phyloP scores from a whole-genome alignment of 345 rosid species.

The Populus davidiana region DNA sequence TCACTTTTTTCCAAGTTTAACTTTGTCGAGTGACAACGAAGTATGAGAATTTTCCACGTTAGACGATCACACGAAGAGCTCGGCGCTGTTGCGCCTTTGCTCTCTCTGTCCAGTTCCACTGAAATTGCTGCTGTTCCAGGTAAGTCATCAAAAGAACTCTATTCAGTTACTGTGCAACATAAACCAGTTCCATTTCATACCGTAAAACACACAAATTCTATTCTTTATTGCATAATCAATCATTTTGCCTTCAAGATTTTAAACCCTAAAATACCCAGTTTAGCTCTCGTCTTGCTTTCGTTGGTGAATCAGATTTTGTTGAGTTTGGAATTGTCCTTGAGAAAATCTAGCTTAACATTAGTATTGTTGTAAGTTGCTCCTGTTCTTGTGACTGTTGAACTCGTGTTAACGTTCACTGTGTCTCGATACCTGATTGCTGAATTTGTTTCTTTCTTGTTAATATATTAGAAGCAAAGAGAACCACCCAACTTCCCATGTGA shows the following conservation, averaged over 20 bases:
- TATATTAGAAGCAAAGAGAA: conserved; percentile 53
- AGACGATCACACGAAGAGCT: neutral
- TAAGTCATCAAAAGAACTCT: neutral
- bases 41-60: too few relatives aligned
- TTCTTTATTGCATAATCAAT: neutral
- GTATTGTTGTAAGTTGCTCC: neutral
- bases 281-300: neutral
- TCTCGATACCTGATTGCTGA: neutral
- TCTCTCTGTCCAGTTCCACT: neutral
- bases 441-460: conserved; percentile 7
- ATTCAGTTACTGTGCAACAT: neutral
- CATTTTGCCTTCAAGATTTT: neutral
- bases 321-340: neutral
- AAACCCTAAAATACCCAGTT: neutral
- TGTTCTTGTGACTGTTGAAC: neutral
- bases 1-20: neutral
- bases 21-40: neutral
- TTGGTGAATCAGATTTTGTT: conserved; percentile 5
- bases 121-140: neutral
- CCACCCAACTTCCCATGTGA: conserved; percentile 44
- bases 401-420: neutral
- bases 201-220: too few relatives aligned
- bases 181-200: neutral
- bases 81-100: neutral
- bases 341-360: neutral